Evolutionary conservation across 805 yeast genomes (phyloP).

Genomic region (Yamadazyma philogaea): DNA sequence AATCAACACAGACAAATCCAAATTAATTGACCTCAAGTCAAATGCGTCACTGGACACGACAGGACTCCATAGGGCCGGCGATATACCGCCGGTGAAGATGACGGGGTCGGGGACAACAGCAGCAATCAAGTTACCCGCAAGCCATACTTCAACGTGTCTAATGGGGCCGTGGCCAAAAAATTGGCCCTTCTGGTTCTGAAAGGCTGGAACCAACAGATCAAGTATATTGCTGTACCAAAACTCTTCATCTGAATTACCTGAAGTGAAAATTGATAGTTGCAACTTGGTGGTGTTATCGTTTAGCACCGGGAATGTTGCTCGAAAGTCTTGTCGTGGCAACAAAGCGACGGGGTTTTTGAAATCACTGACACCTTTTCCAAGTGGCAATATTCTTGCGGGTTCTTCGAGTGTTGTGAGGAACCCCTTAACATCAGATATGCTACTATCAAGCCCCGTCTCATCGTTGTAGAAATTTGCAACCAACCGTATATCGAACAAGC

Average conservation of each 20-base stretch:
- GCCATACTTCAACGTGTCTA: constrained; percentile 60
- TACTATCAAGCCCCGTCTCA: constrained; percentile 12
- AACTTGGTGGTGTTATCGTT: constrained; percentile 58
- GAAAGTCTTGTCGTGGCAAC: constrained; percentile 40
- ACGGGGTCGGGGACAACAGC: constrained; percentile 67
- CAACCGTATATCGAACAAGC: constrained; percentile 55
- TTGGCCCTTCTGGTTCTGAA: constrained; percentile 19
- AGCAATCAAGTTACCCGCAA: constrained; percentile 58
- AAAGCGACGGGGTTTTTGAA: constrained; percentile 34
- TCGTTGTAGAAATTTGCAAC: constrained; percentile 48
- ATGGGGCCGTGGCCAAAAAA: constrained; percentile 68
- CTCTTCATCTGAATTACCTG: constrained; percentile 80
- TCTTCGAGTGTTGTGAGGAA: constrained; percentile 30
- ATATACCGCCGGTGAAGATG: constrained; percentile 75
- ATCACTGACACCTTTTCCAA: constrained; percentile 22
- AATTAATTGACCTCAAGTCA: constrained; percentile 65
- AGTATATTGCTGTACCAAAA: constrained; percentile 73
- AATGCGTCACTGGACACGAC: constrained; percentile 72
- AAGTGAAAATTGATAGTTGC: constrained; percentile 55
- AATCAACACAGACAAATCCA: constrained; percentile 68
- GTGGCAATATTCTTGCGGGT: constrained; percentile 40
- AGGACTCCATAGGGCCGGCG: constrained; percentile 80
- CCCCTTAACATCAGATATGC: constrained; percentile 2
- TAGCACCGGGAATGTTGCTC: constrained; percentile 43
- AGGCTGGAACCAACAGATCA: constrained; percentile 44